phyloP scores from a whole-genome alignment of 2,329 filamentous ascomycete species.

The Tricladium varicosporioides region DNA sequence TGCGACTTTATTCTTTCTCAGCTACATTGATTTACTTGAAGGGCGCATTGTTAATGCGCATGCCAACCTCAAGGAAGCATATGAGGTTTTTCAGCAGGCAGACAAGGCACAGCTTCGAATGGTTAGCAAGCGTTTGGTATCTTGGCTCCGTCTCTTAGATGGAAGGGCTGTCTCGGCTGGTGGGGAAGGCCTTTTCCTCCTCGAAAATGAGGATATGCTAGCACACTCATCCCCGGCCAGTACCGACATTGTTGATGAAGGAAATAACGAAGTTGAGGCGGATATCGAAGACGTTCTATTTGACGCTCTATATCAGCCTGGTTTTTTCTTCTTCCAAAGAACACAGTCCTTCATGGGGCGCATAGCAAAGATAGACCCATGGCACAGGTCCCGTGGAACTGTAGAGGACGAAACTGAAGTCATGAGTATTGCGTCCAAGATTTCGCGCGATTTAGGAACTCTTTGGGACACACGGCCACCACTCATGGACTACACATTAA shows the following conservation, averaged over 20 bases:
- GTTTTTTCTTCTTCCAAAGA: conserved; percentile 56
- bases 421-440: conserved; percentile 51
- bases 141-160: conserved; percentile 55
- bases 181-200: conserved; percentile 52
- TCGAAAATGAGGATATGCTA: conserved; percentile 47
- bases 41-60: conserved; percentile 45
- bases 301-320: conserved; percentile 53
- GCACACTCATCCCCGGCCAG: conserved; percentile 43
- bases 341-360: conserved; percentile 56
- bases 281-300: conserved; percentile 48
- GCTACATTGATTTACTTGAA: conserved; percentile 50
- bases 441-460: conserved; percentile 48
- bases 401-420: conserved; percentile 58
- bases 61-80: conserved; percentile 48
- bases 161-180: conserved; percentile 54
- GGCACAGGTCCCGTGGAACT: conserved; percentile 53
- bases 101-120: conserved; percentile 38
- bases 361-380: conserved; percentile 55
- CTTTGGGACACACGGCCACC: conserved; percentile 50
- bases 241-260: conserved; percentile 35
- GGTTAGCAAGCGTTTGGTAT: conserved; percentile 47
- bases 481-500: conserved; percentile 55
- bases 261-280: conserved; percentile 17
- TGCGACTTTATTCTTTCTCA: conserved; percentile 51
- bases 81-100: conserved; percentile 44